Conservation (phyloP, 192 early-diverging fungal species). For the Gorgonomyces haynaldii region DNA sequence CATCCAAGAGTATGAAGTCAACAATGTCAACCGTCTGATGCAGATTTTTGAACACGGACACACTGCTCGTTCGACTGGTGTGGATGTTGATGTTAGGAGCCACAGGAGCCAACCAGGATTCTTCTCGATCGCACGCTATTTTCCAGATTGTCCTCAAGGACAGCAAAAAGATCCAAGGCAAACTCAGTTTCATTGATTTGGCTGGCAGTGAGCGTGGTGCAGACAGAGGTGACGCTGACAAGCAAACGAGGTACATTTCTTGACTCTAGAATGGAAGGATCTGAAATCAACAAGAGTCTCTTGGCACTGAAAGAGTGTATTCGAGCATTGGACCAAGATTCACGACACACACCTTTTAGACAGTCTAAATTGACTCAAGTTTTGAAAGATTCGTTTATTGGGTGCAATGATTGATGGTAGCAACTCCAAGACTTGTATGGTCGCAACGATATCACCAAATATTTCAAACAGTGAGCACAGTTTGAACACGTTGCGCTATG, state of each 20-base stretch:
- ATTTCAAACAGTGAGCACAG: slow-evolving; percentile 92
- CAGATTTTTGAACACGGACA: slow-evolving; percentile 90
- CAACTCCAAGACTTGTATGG: slow-evolving; percentile 96
- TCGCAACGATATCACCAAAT: slow-evolving; percentile 94
- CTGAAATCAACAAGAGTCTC: slow-evolving; percentile 98
- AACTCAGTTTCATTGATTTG: slow-evolving; percentile 95
- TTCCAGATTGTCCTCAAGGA: slow-evolving; percentile 83
- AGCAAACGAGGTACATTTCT: slow-evolving; percentile 65
- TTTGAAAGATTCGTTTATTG: slow-evolving; percentile 95
- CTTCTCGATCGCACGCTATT: slow-evolving; percentile 95
- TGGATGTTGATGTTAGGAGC: slow-evolving; percentile 35
- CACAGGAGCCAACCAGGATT: slow-evolving; percentile 89
- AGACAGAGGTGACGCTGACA: slow-evolving; percentile 86
- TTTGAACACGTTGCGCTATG: slow-evolving; percentile 93
- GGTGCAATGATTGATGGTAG: slow-evolving; percentile 31
- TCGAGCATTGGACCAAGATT: slow-evolving; percentile 87
- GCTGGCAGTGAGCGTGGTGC: slow-evolving; percentile 97
- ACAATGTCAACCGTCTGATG: slow-evolving; percentile 75
- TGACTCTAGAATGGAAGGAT: slow-evolving; percentile 81
- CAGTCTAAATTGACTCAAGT: slow-evolving; percentile 96
- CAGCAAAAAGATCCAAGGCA: slow-evolving; percentile 53
- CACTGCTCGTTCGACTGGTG: slow-evolving; percentile 81
- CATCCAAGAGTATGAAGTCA: slow-evolving; percentile 78
- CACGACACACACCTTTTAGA: slow-evolving; percentile 92
- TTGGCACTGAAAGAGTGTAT: slow-evolving; percentile 98